A percentile compares a stretch with the other conserved stretches of the same genome.
Conservation (phyloP, 2,329 filamentous ascomycete genomes). For the Bipolaris victoriae region DNA sequence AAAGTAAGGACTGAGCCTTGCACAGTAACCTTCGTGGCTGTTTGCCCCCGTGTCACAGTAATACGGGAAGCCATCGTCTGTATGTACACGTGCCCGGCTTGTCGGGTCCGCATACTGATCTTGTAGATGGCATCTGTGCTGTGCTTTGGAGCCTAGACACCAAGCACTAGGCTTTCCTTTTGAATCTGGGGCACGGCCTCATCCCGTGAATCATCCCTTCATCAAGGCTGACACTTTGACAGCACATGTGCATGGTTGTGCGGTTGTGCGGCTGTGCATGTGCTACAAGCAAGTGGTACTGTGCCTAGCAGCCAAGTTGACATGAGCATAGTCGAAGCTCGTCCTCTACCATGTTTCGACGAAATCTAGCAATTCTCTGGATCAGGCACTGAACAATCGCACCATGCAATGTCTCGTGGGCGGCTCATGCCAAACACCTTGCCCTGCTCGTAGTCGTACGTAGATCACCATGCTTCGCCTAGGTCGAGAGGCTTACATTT, state of each 20-base stretch:
- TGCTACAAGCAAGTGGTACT: background rate
- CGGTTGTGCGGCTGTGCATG: background rate
- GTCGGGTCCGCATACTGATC: constrained; percentile 15
- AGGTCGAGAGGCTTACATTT: constrained; percentile 13
- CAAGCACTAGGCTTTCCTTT: constrained; percentile 13
- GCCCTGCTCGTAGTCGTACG: constrained; percentile 11
- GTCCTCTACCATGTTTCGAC: background rate
- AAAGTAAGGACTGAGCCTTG: constrained; percentile 20
- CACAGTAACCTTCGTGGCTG: constrained; percentile 28
- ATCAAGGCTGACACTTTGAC: constrained; percentile 3
- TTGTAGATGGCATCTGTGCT: constrained; percentile 21
- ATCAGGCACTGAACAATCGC: constrained; percentile 2
- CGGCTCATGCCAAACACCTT: constrained; percentile 1
- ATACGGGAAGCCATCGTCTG: constrained; percentile 12
- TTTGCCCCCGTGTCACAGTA: constrained; percentile 23
- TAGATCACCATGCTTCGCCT: constrained; percentile 17
- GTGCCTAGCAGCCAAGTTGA: background rate
- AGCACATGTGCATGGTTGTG: constrained; percentile 9
- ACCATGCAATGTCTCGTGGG: constrained; percentile 9
- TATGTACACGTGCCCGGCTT: constrained; percentile 16
- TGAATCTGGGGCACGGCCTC: constrained; percentile 7
- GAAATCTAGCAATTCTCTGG: background rate
- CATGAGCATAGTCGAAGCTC: background rate
- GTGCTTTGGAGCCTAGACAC: constrained; percentile 17
- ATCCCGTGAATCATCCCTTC: constrained; percentile 6